Evolutionary conservation across 768 basidiomycete species (phyloP), one percentile per base, ranked within the genome.

Genomic region (Tylopilus felleus): DNA sequence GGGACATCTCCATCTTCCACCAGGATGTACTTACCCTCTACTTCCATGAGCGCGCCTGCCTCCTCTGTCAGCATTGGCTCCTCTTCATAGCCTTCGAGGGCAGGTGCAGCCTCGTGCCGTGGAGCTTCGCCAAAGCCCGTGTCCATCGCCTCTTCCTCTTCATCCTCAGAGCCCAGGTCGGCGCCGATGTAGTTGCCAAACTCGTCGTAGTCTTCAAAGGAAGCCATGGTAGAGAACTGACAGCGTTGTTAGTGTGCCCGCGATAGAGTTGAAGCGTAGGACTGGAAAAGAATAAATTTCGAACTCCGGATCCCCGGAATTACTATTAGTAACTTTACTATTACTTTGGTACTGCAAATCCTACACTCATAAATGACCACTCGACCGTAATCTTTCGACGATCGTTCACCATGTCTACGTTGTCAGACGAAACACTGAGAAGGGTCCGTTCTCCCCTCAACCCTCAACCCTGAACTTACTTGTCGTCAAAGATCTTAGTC

Each of bases 161-260:
- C 86, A 63, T 68, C 69, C 41, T 96, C 94, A 31, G 93, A 96
- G 63, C 90, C 93, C 45, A 96, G 76, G 76, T 96, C 95, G 23
- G 85, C 93, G 56, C 94, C 95, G 68, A 98, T 95, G 73, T 98
- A 97, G 79, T 97, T 98, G 61, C 94, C 95, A 67, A 96, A 96
- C 75, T 98, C 90, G 65, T 92, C 90, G 65, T 92, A 92, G 69
- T 92, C 90, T 61, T 91, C 79, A 55, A 81, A 74, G 27, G 82
- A 83, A 38, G 77, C 80, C 82, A 83, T 83, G 44, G 49, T 59
- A 35, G 35, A 49, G 28, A 46, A 49, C 9, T 49, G 45, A 38
- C 33, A 31, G 42, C 16, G 49, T 22, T 23, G 48, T 49, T 33
- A 36, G 42, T n/a, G 46, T 53, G 25, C 41, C 16, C 49, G 59